These are phyloP conservation scores for Lactifluus echinatus DNA, from an alignment of 768 basidiomycete genomes.

Conservation along the genomic window DNA sequence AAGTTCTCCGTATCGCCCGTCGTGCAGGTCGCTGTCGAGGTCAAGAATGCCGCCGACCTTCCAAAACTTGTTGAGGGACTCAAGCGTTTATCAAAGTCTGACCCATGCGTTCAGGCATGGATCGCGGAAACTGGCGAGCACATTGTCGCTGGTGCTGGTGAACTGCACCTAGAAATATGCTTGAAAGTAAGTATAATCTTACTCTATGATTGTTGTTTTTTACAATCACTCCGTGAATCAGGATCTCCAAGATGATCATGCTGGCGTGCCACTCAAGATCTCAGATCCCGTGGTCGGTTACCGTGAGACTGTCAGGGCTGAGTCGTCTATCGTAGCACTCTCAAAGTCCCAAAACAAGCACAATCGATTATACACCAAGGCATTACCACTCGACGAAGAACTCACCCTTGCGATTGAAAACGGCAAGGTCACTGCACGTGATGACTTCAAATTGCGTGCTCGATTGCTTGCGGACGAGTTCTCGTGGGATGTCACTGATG, in stretches of 20 bases:
- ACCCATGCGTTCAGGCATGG: slow-evolving; percentile 97
- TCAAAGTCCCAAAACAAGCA: slow-evolving; percentile 99
- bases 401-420: slow-evolving; percentile 86
- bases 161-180: slow-evolving; percentile 98
- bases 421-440: slow-evolving; percentile 80
- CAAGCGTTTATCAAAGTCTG: slow-evolving; percentile 99
- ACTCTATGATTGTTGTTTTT: not conserved
- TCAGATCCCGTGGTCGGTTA: slow-evolving; percentile 97
- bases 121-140: slow-evolving; percentile 91
- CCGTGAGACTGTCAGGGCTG: slow-evolving; percentile 93
- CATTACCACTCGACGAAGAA: slow-evolving; percentile 89
- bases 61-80: slow-evolving; percentile 99
- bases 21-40: slow-evolving; percentile 98
- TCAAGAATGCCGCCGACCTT: slow-evolving; percentile 98
- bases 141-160: slow-evolving; percentile 98
- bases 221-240: slow-evolving; percentile 26
- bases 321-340: slow-evolving; percentile 91
- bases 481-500: slow-evolving; percentile 99
- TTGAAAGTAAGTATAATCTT: slow-evolving; percentile 62
- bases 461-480: slow-evolving; percentile 92
- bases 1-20: slow-evolving; percentile 99
- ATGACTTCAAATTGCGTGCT: slow-evolving; percentile 96
- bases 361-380: slow-evolving; percentile 95
- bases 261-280: slow-evolving; percentile 97
- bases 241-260: slow-evolving; percentile 99